A percentile compares a stretch with the other conserved stretches of the same genome.
Evolutionary conservation across 352 stramenopile genomes (phyloP).

Genomic region (Phytopythium ostracodes): DNA sequence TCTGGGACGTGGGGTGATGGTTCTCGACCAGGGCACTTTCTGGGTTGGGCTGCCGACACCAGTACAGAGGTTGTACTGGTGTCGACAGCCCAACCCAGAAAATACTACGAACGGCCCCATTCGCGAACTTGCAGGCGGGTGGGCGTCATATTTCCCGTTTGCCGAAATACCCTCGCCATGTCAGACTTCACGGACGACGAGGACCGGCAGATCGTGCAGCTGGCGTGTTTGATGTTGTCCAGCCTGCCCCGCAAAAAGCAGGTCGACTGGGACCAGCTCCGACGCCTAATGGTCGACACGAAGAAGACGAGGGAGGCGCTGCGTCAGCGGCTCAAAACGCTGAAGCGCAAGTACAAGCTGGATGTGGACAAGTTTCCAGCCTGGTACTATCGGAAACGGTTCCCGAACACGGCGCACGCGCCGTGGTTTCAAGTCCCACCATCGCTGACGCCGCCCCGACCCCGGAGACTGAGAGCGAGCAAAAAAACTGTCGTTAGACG

Average conservation of each 20-base stretch:
- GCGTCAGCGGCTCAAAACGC: slow-evolving; percentile 48
- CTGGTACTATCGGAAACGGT: slow-evolving; percentile 34
- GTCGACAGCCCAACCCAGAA: too few species aligned
- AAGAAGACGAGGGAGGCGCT: slow-evolving; percentile 32
- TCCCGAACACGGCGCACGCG: background rate
- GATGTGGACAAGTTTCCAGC: slow-evolving; percentile 22
- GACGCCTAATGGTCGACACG: slow-evolving; percentile 19
- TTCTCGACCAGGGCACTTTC: background rate
- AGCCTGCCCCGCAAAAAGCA: background rate
- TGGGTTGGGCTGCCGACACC: too few species aligned
- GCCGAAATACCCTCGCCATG: slow-evolving; percentile 15
- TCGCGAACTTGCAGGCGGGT: background rate
- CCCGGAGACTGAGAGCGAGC: background rate
- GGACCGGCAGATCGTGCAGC: slow-evolving; percentile 50
- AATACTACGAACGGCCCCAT: slow-evolving; percentile 1
- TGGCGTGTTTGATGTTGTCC: slow-evolving; percentile 19
- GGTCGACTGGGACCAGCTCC: slow-evolving; percentile 31
- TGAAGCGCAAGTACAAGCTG: slow-evolving; percentile 53
- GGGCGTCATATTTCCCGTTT: background rate
- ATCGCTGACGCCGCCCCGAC: background rate
- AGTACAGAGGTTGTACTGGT: too few species aligned
- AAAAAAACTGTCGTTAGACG: background rate
- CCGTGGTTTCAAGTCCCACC: background rate
- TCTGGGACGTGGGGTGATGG: slow-evolving; percentile 1
- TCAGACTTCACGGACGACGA: slow-evolving; percentile 55